Base-by-base conservation (phyloP, 2,329 filamentous ascomycete species). In the Tolypocladium pustulatum region DNA sequence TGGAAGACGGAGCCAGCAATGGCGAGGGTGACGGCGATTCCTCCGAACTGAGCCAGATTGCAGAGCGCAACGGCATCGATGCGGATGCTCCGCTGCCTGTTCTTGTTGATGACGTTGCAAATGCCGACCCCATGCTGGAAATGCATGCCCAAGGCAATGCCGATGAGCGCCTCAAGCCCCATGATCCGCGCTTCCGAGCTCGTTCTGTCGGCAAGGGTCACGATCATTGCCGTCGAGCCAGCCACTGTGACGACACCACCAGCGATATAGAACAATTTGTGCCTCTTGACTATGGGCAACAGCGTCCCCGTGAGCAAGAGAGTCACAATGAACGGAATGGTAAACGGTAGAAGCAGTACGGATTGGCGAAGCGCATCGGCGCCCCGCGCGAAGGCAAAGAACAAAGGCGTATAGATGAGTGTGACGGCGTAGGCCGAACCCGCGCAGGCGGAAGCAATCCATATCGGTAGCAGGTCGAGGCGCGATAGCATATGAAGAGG, bases 381-480 rank as follows among this genome's bases (percentile, higher is more conserved):
- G 4, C 75, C 75, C 3, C 69, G 71, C 0, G 72, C 73, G 64
- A 83, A 84, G 59, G 80, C 76, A 66, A 83, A 83, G 68, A 75
- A 82, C 0, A 83, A 68, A 0, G 81, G 81, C 9, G 79, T 76
- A 67, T 79, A 84, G 68, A 83, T 84, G 8, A 79, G 69, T 0
- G 72, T 63, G 53, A 76, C 67, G 17, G 73, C 75, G 59, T 74
- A 71, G 10, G 67, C 67, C 3, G 72, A 68, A 8, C 69, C 72
- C 0, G 70, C 69, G 37, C 68, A 69, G 2, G 69, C 65, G 0
- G 72, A 76, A 8, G 70, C 68, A 36, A 79, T 65, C 63, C 73
- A 77, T 1, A 82, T 66, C 0, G 82, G 65, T 1, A 78, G 56
- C 20, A 76, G 64, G 15, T 72, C 71, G 3, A 70, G 67, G 9